Evolutionary conservation across 2,329 filamentous ascomycete species (phyloP).

Genomic region (Aureobasidium musti): DNA sequence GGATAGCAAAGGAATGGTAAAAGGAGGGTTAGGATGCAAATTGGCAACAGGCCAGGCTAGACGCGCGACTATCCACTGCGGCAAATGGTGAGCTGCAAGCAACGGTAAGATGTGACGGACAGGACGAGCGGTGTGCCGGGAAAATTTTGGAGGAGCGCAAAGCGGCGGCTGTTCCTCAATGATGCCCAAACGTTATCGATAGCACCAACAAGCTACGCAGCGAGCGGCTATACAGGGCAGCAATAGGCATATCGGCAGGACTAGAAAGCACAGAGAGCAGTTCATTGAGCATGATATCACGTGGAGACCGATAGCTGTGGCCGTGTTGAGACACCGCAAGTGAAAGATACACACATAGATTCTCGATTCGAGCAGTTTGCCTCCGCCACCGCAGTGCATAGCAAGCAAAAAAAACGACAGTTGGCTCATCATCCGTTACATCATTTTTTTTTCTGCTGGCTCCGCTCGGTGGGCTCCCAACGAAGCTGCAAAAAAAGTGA

Average conservation of each 20-base stretch:
- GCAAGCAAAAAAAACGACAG: constrained; percentile 19
- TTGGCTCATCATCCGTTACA: constrained; percentile 21
- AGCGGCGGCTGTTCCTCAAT: constrained; percentile 17
- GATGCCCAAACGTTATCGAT: constrained; percentile 22
- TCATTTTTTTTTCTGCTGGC: constrained; percentile 19
- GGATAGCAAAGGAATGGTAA: constrained; percentile 24
- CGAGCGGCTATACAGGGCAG: constrained; percentile 4
- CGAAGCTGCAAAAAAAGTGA: constrained; percentile 27
- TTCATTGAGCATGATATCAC: constrained; percentile 7
- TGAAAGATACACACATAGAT: neutral
- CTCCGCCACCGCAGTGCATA: constrained; percentile 20
- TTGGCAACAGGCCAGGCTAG: constrained; percentile 16
- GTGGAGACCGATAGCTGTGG: constrained; percentile 1
- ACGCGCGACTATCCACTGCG: constrained; percentile 24
- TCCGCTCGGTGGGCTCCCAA: constrained; percentile 23
- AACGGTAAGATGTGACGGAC: constrained; percentile 19
- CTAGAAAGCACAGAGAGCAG: neutral
- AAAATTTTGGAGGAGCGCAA: neutral
- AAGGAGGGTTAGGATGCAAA: constrained; percentile 9
- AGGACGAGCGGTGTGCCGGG: constrained; percentile 21
- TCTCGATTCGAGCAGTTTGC: constrained; percentile 23
- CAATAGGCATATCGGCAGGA: neutral
- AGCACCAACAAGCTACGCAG: constrained; percentile 7
- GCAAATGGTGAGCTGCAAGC: constrained; percentile 17
- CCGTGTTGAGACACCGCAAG: constrained; percentile 18